Evolutionary conservation across 345 rosid species (phyloP).

Genomic region (Dimocarpus longan): DNA sequence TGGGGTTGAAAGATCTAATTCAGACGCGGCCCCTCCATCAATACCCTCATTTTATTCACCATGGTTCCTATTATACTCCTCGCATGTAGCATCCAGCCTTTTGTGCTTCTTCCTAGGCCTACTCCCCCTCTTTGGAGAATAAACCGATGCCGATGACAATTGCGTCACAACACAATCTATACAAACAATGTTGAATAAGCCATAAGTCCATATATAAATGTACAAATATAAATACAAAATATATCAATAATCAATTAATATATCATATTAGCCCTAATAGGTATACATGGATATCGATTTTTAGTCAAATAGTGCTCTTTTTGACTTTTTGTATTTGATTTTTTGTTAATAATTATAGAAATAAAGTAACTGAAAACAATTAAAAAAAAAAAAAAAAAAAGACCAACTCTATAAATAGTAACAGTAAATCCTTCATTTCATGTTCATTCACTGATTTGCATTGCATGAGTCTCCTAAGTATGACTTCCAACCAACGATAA

Average conservation of each 20-base stretch:
- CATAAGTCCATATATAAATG: not conserved
- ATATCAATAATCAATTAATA: not conserved
- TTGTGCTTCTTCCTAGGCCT: constrained; percentile 74
- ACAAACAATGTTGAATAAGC: not conserved
- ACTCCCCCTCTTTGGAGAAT: constrained; percentile 39
- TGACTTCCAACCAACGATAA: no score
- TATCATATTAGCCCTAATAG: not conserved
- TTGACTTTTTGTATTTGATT: no score
- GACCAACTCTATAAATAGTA: no score
- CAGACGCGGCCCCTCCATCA: constrained; percentile 32
- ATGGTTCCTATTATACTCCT: constrained; percentile 66
- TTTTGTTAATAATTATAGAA: no score
- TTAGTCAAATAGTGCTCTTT: not conserved
- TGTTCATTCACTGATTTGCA: no score
- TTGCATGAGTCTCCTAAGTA: no score
- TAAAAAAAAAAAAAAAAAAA: no score
- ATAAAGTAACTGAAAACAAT: no score
- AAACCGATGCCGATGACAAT: constrained; percentile 49
- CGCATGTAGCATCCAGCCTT: constrained; percentile 79
- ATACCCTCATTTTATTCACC: constrained; percentile 37
- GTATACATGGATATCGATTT: constrained; percentile 7
- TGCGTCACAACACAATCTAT: constrained; percentile 50
- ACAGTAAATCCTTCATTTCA: no score
- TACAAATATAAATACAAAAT: not conserved
- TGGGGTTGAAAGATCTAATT: constrained; percentile 11